Evolutionary conservation across 2,329 filamentous ascomycete species (phyloP).

Genomic region (Paramyrothecium roridum): DNA sequence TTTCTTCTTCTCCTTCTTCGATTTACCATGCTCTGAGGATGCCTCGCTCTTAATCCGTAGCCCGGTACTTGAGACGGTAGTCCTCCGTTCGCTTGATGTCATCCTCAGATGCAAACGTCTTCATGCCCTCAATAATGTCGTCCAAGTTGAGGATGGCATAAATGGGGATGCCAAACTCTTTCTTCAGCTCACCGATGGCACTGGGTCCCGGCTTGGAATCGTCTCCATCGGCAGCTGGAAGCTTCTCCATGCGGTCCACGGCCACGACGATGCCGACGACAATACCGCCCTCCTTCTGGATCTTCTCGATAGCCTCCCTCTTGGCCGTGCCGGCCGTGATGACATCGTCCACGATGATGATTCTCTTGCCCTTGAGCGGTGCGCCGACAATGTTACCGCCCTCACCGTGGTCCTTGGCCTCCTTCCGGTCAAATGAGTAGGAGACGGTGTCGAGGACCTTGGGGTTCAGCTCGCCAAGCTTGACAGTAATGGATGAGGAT

Average conservation of each 20-base stretch:
- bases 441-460: conserved; percentile 65
- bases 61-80: conserved; percentile 66
- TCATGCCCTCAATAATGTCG: conserved; percentile 61
- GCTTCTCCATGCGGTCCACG: conserved; percentile 82
- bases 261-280: conserved; percentile 87
- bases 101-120: conserved; percentile 54
- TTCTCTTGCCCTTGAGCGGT: conserved; percentile 75
- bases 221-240: conserved; percentile 61
- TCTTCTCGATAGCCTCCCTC: conserved; percentile 87
- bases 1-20: too few relatives aligned
- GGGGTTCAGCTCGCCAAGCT: conserved; percentile 68
- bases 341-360: conserved; percentile 94
- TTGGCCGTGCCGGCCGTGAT: conserved; percentile 95
- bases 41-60: conserved; percentile 42
- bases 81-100: conserved; percentile 68
- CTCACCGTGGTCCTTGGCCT: conserved; percentile 94
- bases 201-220: conserved; percentile 69
- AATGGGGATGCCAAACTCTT: conserved; percentile 80
- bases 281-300: conserved; percentile 77
- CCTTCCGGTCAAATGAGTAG: conserved; percentile 94
- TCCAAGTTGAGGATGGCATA: conserved; percentile 79
- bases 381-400: conserved; percentile 91
- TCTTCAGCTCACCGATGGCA: conserved; percentile 81
- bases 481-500: conserved; percentile 72
- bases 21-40: too few relatives aligned